Evolutionary conservation across 305 asterid genomes (phyloP).

Genomic region (Solanum hybrid): DNA sequence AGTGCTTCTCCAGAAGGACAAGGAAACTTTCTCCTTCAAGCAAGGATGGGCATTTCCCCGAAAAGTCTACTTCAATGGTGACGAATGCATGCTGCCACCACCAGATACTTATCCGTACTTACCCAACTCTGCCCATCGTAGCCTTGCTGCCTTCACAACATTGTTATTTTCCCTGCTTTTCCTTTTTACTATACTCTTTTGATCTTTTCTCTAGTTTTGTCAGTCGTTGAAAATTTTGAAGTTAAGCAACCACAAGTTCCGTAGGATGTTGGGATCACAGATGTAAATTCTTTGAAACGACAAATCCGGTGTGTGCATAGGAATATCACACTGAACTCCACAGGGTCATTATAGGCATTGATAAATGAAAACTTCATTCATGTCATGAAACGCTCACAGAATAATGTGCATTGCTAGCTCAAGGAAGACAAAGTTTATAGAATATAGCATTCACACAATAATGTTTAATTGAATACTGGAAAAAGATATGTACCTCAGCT

Average conservation of each 20-base stretch:
- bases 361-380: background rate
- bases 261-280: background rate
- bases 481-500: background rate
- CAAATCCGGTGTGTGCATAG: background rate
- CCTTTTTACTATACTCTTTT: conserved; percentile 16
- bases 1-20: conserved; percentile 45
- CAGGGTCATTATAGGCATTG: background rate
- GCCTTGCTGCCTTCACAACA: conserved; percentile 15
- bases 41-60: conserved; percentile 79
- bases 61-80: conserved; percentile 65
- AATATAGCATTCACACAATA: background rate
- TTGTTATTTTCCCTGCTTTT: conserved; percentile 12
- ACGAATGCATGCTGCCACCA: conserved; percentile 62
- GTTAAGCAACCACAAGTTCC: background rate
- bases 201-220: conserved; percentile 11
- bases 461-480: background rate
- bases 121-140: conserved; percentile 39
- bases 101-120: conserved; percentile 60
- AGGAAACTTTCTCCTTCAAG: conserved; percentile 37
- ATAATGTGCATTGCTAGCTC: background rate
- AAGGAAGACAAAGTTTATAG: background rate
- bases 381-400: background rate
- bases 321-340: background rate
- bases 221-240: conserved; percentile 16
- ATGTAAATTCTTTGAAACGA: background rate